These are phyloP conservation scores for Mucor mucedo DNA, from an alignment of 371 early-diverging fungal species.

Conservation along the genomic window DNA sequence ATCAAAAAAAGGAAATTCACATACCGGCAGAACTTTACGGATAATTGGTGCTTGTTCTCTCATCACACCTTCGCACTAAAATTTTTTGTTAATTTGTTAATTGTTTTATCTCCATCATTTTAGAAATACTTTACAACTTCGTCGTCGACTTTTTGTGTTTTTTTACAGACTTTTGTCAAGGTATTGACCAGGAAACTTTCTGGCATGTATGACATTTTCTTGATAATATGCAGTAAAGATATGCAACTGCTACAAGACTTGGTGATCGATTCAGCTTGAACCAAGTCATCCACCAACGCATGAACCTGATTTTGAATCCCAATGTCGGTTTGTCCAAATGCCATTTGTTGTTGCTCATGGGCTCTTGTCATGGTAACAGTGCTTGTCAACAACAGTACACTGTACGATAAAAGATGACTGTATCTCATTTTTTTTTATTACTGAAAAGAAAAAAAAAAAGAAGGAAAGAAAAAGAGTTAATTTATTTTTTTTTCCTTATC, in stretches of 20 bases:
- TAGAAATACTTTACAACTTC: conserved; percentile 39
- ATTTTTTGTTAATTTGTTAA: too few species aligned
- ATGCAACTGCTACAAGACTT: conserved; percentile 27
- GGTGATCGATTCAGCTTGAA: conserved; percentile 10
- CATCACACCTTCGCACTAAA: conserved; percentile 53
- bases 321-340: conserved; percentile 13
- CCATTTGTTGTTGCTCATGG: conserved; percentile 17
- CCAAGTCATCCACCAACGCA: conserved; percentile 4
- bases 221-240: conserved; percentile 20
- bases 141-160: conserved; percentile 35
- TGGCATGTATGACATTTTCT: conserved; percentile 25
- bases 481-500: neutral
- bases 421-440: conserved; percentile 1
- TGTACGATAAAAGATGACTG: neutral
- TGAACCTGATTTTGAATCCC: conserved; percentile 19
- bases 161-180: conserved; percentile 39
- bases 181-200: conserved; percentile 36
- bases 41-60: conserved; percentile 55
- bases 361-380: neutral
- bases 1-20: conserved; percentile 9
- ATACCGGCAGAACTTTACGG: conserved; percentile 40
- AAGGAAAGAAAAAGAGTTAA: neutral
- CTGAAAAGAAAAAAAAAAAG: neutral
- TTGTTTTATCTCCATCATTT: too few species aligned
- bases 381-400: neutral